Percentiles rank a stretch among this genome's conserved stretches.
phyloP scores from a whole-genome alignment of 768 basidiomycete species.

The Krasilnikovozyma curviuscula region DNA sequence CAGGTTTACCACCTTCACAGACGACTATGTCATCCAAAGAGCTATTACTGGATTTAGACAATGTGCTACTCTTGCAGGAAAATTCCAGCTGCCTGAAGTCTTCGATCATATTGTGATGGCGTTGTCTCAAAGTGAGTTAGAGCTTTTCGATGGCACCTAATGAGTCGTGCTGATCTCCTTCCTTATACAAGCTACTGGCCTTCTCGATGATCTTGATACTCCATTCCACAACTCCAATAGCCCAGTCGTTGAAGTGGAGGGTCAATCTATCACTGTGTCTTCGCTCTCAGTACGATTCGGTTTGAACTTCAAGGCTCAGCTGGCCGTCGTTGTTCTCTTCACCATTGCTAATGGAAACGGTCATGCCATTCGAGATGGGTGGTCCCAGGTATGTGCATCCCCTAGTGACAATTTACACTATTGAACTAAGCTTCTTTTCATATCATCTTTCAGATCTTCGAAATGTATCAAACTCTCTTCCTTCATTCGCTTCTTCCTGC shows the following conservation, averaged over 20 bases:
- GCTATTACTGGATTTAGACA: conserved; percentile 92
- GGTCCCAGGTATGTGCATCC: conserved; percentile 38
- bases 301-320: conserved; percentile 80
- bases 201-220: conserved; percentile 41
- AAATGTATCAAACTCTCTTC: conserved; percentile 95
- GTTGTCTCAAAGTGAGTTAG: conserved; percentile 34
- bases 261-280: conserved; percentile 73
- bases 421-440: neutral
- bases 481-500: conserved; percentile 76
- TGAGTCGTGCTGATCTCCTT: neutral
- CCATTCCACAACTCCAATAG: conserved; percentile 49
- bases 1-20: conserved; percentile 73
- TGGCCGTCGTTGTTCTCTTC: conserved; percentile 91
- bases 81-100: conserved; percentile 76
- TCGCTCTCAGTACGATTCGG: conserved; percentile 83
- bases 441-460: conserved; percentile 51
- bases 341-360: conserved; percentile 95
- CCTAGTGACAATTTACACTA: conserved; percentile 33
- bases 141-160: too few relatives aligned
- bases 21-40: conserved; percentile 88
- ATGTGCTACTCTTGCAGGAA: conserved; percentile 78
- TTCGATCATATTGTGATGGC: conserved; percentile 92
- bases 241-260: conserved; percentile 75
- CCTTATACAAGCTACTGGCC: conserved; percentile 43
- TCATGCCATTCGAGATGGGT: conserved; percentile 79